phyloP scores from a whole-genome alignment of 108 stramenopile genomes.

The Nannochloropsis oceanica region DNA sequence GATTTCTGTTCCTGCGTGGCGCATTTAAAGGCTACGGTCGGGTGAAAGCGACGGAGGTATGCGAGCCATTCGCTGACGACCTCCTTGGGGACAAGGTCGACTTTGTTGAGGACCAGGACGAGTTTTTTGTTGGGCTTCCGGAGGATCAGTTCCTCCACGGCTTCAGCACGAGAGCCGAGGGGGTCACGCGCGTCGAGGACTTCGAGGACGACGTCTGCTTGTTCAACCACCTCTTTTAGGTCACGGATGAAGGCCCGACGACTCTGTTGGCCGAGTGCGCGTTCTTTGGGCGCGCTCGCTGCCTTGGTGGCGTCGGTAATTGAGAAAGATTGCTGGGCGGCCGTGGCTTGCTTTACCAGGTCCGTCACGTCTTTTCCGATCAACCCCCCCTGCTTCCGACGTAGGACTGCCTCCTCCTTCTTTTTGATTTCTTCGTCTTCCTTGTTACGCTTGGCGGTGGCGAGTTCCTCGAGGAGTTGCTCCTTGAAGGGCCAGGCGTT shows the following conservation, averaged over 20 bases:
- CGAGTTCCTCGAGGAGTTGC: constrained; percentile 71
- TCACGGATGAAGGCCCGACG: constrained; percentile 70
- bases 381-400: neutral
- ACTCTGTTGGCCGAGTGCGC: constrained; percentile 41
- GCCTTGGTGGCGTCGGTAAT: neutral
- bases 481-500: constrained; percentile 98
- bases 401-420: neutral
- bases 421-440: constrained; percentile 54
- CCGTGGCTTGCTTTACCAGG: neutral
- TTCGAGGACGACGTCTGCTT: constrained; percentile 87
- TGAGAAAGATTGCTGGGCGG: neutral
- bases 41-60: constrained; percentile 56
- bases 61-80: constrained; percentile 80
- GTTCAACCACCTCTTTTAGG: constrained; percentile 84
- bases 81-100: constrained; percentile 87
- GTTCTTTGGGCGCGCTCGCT: constrained; percentile 5
- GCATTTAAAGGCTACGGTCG: constrained; percentile 86
- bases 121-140: constrained; percentile 72
- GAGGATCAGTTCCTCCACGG: constrained; percentile 70
- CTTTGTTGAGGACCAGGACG: constrained; percentile 97
- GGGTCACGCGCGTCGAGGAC: constrained; percentile 98
- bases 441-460: constrained; percentile 44
- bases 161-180: constrained; percentile 57
- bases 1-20: constrained; percentile 31
- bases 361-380: neutral